Evolutionary conservation across 192 early-diverging fungal species (phyloP).

Genomic region (Piromyces sp.): DNA sequence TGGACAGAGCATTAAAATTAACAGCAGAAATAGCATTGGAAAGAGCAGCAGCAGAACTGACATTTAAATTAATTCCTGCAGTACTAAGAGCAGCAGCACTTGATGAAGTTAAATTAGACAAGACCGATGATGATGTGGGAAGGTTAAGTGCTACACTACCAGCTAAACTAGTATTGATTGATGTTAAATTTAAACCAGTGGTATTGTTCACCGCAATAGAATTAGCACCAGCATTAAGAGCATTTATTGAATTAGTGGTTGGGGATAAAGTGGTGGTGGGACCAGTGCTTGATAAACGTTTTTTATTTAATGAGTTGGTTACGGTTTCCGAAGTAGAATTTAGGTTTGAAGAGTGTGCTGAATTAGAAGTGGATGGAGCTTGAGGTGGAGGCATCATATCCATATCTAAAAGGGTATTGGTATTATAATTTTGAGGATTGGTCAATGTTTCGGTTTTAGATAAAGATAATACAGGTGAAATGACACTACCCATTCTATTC

Average conservation of each 20-base stretch:
- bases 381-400: not conserved
- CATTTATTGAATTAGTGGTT: not conserved
- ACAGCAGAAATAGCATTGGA: not conserved
- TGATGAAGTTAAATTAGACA: not conserved
- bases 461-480: not conserved
- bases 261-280: not conserved
- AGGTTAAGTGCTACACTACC: not conserved
- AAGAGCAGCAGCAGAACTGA: not conserved
- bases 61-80: not conserved
- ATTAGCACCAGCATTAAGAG: not conserved
- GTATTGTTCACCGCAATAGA: not conserved
- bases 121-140: not conserved
- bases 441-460: not conserved
- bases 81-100: not conserved
- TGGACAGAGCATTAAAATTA: not conserved
- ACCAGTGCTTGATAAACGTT: not conserved
- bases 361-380: not conserved
- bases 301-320: not conserved
- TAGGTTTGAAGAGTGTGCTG: not conserved
- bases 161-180: not conserved
- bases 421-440: not conserved
- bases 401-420: not conserved
- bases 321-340: not conserved
- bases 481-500: not conserved
- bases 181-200: not conserved